Evolutionary conservation across 768 basidiomycete species (phyloP), one percentile per base, ranked within the genome.

Genomic region (Hericium coralloides): DNA sequence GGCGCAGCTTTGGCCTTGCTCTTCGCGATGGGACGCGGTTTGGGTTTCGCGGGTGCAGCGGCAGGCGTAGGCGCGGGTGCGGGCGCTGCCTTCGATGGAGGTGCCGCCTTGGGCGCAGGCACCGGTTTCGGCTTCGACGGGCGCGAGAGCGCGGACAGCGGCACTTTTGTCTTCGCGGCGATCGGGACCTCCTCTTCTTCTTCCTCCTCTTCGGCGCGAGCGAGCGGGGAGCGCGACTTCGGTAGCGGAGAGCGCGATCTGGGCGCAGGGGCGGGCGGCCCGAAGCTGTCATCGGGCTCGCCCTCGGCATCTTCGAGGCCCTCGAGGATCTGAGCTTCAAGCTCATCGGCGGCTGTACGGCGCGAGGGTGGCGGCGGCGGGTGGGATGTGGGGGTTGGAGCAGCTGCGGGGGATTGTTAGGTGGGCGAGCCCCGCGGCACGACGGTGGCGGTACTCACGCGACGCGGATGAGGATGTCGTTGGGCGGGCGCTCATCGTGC

Each of bases 251-350:
- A 31, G 26, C 26, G 26, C 4, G 26, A 31, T 31, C 26, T 31
- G 4, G 26, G 26, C 26, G 38, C 38, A 12, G 6, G 51, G 14
- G n/a, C 48, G 2, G 20, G 47, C 23, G 37, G 12, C 38, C 41
- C 45, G 31, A 22, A 69, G 18, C 79, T 77, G 23, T 78, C 75
- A 20, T 77, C 79, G 0, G 68, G 64, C 52, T 79, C 63, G 39
- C 62, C 61, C 2, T 61, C 59, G 26, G 37, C 56, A 49, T 52
- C 49, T 26, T 50, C 50, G 2, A 50, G 43, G 26, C 66, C 59
- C 25, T 37, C 45, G 56, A 66, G 67, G 47, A 59, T 65, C 60
- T 69, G 53, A 2, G 52, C 72, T 63, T 67, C 66, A 18, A 60
- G 61, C 38, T 63, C 59, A 8, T 65, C 61, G 10, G 58, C 63